These are phyloP conservation scores for Lepidium africanum DNA, from an alignment of 345 rosid species.

Conservation along the genomic window DNA sequence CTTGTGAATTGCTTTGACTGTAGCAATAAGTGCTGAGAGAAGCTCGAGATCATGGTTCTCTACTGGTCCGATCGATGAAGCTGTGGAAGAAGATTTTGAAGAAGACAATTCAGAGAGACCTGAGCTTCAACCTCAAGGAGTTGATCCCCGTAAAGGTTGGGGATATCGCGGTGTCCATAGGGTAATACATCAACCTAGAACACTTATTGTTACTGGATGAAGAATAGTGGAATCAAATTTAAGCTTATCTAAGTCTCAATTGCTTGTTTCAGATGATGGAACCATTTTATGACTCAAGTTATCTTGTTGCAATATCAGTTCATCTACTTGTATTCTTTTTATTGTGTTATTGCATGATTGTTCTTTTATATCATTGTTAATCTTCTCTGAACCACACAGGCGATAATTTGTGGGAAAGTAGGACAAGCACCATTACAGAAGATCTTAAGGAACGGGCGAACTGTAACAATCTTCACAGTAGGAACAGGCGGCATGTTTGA, in stretches of 20 bases:
- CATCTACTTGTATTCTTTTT: background rate
- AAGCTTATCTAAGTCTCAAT: background rate
- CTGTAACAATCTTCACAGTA: conserved; percentile 80
- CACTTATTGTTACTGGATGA: background rate
- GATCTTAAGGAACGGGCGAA: conserved; percentile 80
- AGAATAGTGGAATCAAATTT: background rate
- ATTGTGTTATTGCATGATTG: background rate
- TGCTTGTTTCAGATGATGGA: background rate
- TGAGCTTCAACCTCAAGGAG: conserved; percentile 68
- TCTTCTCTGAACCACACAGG: conserved; percentile 36
- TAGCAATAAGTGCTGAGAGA: conserved; percentile 9
- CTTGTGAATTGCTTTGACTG: background rate
- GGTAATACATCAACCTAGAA: conserved; percentile 34
- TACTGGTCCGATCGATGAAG: conserved; percentile 25
- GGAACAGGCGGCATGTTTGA: conserved; percentile 96
- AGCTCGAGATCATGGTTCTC: conserved; percentile 18
- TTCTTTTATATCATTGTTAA: background rate
- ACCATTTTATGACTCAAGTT: background rate
- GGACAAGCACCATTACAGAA: conserved; percentile 89
- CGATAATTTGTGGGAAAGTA: conserved; percentile 84
- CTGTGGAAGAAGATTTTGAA: conserved; percentile 33
- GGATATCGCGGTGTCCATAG: conserved; percentile 85
- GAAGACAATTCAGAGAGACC: conserved; percentile 36
- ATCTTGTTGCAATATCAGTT: background rate
- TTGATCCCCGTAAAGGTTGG: conserved; percentile 91